Base-by-base conservation (phyloP, 768 basidiomycete genomes). In the Leccinum barrowsii region DNA sequence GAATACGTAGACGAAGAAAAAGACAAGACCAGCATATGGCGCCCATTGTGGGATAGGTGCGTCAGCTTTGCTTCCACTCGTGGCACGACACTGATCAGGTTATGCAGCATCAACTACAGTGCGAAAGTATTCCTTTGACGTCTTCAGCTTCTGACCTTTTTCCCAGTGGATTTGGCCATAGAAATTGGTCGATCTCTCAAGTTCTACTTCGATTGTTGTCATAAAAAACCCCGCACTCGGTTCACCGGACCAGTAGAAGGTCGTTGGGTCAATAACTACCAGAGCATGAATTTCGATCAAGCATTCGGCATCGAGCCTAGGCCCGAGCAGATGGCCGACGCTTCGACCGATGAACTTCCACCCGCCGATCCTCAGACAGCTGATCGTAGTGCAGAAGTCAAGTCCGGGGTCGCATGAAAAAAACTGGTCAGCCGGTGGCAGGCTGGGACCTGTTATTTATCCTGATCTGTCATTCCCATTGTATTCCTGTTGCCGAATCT, bases 181-280 rank as follows among this genome's bases (percentile, higher is more conserved):
- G 92, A 94, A 71, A 91, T 92, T 17, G 66, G 67, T 35, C 70
- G 75, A 57, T 89, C 89, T 2, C 59, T 89, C 59, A 76, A 75
- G 54, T 92, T 83, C 75, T 91, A 85, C 73, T 62, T 80, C 55
- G 73, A 76, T 65, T 76, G 70, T 61, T 11, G 48, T 26, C 72
- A 68, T 2, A 72, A 78, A 56, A 72, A 72, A 46, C 70, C 73
- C 44, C n/a, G 65, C 44, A 58, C 68, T 50, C 65, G 55, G 26
- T 58, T 66, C 2, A 40, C 46, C n/a, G 63, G 61, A 52, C 63
- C 60, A 24, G n/a, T 52, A 21, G 58, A 66, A 35, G 49, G 50
- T 15, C 60, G 55, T 57, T 63, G 67, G 30, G 70, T 66, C 57
- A 56, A 58, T 32, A 59, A 59, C 46, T 67, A 68, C 56, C 68